Evolutionary conservation across 495 filamentous ascomycete species (phyloP), one percentile per base, ranked within the genome.

Genomic region (Hypoxylon lenormandii): DNA sequence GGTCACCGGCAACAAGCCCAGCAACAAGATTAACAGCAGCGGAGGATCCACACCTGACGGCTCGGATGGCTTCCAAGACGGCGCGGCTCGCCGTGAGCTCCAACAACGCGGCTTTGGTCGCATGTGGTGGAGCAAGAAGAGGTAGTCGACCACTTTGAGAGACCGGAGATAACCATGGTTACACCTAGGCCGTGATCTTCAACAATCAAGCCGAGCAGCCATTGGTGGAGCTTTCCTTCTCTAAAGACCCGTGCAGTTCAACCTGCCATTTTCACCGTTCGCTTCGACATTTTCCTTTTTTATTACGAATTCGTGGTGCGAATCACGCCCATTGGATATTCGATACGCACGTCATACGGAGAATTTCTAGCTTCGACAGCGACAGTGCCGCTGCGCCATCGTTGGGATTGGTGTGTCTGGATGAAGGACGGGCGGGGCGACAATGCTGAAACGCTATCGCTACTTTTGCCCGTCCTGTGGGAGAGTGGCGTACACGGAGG

Each of bases 21-120:
- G 74, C 59, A 75, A 77, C 4, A 86, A 85, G 70, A 42, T 73
- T 26, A 46, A 38, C 7, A 72, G 68, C 52, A 66, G 70, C 19
- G 77, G 80, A 45, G 69, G 74, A 51, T 82, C 81, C 48, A 78
- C 75, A 58, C 69, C 69, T 4, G 84, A 82, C 57, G 81, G 80
- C 11, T 75, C 78, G 4, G 82, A 81, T 54, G 83, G 81, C 28
- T 84, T 86, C 50, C 74, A 88, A 60, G 91, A 93, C 77, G 90
- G 88, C 16, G 91, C 91, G 22, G 90, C 89, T 7, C 85, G 85
- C 45, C 81, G 91, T 5, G 91, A 94, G 78, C 64, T 80, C 19
- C 76, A 87, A 46, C 88, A 92, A 80, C 81, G 91, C 51, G 91
- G 91, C 1, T 84, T 93, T 52, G 79, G 82, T 40, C 82, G 88